Base-by-base conservation (phyloP, 306 rosid species). In the Glycine tomentella region DNA sequence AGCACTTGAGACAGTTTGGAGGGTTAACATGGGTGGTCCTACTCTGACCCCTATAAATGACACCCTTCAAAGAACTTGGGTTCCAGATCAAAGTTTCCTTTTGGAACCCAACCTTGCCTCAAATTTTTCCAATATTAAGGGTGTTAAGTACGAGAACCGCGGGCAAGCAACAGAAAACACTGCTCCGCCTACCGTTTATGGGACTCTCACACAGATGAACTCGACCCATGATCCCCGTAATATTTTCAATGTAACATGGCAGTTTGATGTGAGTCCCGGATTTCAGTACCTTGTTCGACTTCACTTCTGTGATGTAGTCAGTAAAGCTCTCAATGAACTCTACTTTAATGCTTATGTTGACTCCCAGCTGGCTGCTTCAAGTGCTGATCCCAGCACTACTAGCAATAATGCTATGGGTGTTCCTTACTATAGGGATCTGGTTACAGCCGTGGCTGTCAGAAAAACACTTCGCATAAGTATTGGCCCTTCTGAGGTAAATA, bases 11-110 rank as follows among this genome's bases (percentile, higher is more conserved):
- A 95, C 97, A 31, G 90, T 90, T 80, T 87, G 86, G 88, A 89
- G 99, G 88, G 87, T 95, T 75, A 95, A 95, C 84, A 91, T 95
- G 99, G 99, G 99, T 59, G 97, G 97, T 55, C 91, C 94, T 9
- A 62, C 13, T 9, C 84, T 95, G 48, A 68, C 90, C 9, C 69
- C 83, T n/a, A 57, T 46, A 66, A 75, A 81, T 58, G 99, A 95
- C 48, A 87, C 97, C 42, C 95, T 95, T 61, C 57, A 83, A 46
- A 77, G 99, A 78, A 91, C 88, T 73, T 95, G 99, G 99, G 78
- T 89, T 79, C 77, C 94, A 4, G 97, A 93, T 66, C 77, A 52
- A 68, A 56, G 56, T 0, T 92, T 91, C 81, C 80, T 91, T 13
- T 51, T 74, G 12, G 38, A 46, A 45, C 25, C 73, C 45, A 77